These are phyloP conservation scores for Terfezia boudieri DNA, from an alignment of 495 filamentous ascomycete genomes.

Conservation along the genomic window DNA sequence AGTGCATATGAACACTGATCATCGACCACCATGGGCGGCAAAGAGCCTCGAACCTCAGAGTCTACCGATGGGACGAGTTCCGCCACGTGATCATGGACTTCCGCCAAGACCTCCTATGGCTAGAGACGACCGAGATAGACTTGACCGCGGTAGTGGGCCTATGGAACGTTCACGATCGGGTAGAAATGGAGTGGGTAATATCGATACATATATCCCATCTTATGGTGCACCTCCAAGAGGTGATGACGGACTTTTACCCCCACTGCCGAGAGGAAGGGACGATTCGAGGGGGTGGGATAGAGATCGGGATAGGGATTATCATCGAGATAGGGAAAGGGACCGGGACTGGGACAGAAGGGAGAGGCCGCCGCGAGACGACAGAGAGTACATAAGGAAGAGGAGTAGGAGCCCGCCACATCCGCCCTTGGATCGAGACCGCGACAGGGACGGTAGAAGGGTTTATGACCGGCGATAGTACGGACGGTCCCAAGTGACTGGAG, in stretches of 20 bases:
- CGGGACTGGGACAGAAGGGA: constrained; percentile 7
- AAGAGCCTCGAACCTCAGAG: constrained; percentile 12
- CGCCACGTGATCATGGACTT: constrained; percentile 18
- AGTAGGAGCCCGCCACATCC: not conserved
- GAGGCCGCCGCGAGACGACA: not conserved
- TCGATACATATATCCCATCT: constrained; percentile 40
- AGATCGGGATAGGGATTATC: constrained; percentile 16
- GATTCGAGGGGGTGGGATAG: constrained; percentile 3
- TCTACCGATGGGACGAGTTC: constrained; percentile 5
- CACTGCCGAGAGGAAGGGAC: constrained; percentile 1
- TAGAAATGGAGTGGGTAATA: constrained; percentile 15
- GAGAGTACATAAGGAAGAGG: not conserved
- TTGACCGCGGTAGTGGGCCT: constrained; percentile 7
- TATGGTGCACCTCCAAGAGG: constrained; percentile 21
- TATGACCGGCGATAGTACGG: too few species aligned
- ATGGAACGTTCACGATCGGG: constrained; percentile 17
- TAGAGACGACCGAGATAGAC: constrained; percentile 8
- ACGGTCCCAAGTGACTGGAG: too few species aligned
- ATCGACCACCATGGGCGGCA: constrained; percentile 15
- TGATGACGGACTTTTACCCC: not conserved
- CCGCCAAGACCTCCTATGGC: constrained; percentile 18
- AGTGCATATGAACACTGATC: constrained; percentile 10
- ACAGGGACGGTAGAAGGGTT: not conserved
- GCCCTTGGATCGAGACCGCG: not conserved
- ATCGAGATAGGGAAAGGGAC: constrained; percentile 9